Base-by-base conservation (phyloP, 2,329 filamentous ascomycete genomes). In the Fusarium fracticaudum region DNA sequence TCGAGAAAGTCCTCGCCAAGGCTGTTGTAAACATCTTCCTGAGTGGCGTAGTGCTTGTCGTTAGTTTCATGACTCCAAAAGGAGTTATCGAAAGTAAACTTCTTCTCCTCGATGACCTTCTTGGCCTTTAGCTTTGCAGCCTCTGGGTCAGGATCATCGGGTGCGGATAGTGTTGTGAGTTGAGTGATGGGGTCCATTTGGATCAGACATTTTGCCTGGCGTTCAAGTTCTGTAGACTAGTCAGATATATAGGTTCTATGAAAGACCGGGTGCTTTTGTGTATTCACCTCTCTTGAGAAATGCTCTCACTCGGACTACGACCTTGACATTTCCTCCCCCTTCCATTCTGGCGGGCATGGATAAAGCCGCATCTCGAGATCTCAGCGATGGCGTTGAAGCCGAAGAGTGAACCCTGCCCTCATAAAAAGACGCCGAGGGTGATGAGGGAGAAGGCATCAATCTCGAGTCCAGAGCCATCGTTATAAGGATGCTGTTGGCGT, bases 1-100 rank as follows among this genome's bases (percentile, higher is more conserved):
- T 99, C 96, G 72, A 99, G 89, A 77, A 99, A 98, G 80, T 98
- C 96, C 82, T 98, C 95, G 63, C 96, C 96, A 31, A 99, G 89
- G 67, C 93, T 93, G 79, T 96, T 94, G 87, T 99, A 98, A 64
- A 99, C 93, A 79, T 98, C 94, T 78, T 95, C 94, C 82, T 99
- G 96, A 70, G 92, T 89, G 8, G 96, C 95, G 81, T 98, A 99
- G 84, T 98, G 94, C 38, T 90, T 86, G 80, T 98, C 95, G 33
- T 86, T 83, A 64, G 88, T 88, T 81, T 96, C 86, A 83, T 98
- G 95, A 68, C 96, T 98, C 95, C 96, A 99, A 85, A 98, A 99
- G 0, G 95, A 98, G 81, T 95, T 97, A 86, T 99, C 96, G 81
- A 99, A 99, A 5, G 94, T 95, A 80, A 99, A 99, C 0, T 88